Evolutionary conservation across 2,329 filamentous ascomycete genomes (phyloP).

Genomic region (Aspergillus brasiliensis): DNA sequence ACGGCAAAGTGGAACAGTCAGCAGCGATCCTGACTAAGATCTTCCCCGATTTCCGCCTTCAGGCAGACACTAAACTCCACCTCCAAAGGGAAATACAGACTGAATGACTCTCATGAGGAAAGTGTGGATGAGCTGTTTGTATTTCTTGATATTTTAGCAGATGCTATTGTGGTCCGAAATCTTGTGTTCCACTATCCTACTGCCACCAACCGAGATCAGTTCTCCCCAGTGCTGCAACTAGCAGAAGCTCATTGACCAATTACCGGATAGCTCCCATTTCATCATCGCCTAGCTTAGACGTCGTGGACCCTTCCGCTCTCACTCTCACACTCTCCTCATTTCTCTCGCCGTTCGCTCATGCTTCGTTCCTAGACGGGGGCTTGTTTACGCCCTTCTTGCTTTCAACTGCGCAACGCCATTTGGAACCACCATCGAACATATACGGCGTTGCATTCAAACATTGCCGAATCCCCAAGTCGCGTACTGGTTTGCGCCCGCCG

Average conservation of each 20-base stretch:
- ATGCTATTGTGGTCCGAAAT: no score
- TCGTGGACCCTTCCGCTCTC: background rate
- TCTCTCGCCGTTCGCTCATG: constrained; percentile 3
- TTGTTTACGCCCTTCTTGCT: constrained; percentile 1
- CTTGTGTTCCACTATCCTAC: background rate
- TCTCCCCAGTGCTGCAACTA: background rate
- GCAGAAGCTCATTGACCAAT: background rate
- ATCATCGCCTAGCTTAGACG: constrained; percentile 3
- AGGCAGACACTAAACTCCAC: background rate
- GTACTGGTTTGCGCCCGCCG: background rate
- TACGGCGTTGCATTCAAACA: background rate
- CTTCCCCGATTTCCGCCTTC: background rate
- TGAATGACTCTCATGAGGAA: no score
- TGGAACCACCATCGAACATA: background rate
- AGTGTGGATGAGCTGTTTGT: no score
- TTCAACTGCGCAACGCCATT: background rate
- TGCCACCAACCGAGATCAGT: background rate
- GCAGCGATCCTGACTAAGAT: background rate
- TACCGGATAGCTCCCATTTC: background rate
- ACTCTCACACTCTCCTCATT: background rate
- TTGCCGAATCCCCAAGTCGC: background rate
- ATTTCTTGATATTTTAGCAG: no score
- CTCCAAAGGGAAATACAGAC: no score
- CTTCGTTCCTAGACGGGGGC: background rate
- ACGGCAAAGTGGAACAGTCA: background rate